phyloP scores from a whole-genome alignment of 768 basidiomycete species.

The Lactifluus volemus region DNA sequence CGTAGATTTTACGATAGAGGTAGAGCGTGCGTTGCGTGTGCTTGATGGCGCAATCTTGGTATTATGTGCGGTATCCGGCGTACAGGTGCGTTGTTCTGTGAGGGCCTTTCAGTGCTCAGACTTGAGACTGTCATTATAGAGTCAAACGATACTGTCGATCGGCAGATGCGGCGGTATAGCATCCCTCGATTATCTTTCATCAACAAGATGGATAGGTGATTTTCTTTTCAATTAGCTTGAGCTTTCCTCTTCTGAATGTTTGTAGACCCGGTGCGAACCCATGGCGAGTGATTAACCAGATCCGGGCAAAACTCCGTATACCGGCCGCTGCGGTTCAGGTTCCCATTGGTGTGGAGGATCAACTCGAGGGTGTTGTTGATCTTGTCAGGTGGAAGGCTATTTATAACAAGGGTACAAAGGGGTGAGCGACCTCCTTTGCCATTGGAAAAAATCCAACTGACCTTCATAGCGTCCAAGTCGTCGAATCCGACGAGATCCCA shows the following conservation, averaged over 20 bases:
- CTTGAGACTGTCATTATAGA: slow-evolving; percentile 34
- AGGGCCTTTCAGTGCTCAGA: background rate
- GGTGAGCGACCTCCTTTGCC: slow-evolving; percentile 39
- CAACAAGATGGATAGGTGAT: slow-evolving; percentile 96
- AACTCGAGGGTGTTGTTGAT: slow-evolving; percentile 87
- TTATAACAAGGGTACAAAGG: slow-evolving; percentile 92
- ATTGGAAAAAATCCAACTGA: background rate
- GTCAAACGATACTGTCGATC: slow-evolving; percentile 97
- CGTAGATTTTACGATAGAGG: slow-evolving; percentile 99
- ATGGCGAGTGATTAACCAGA: slow-evolving; percentile 88
- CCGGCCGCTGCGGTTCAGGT: slow-evolving; percentile 93
- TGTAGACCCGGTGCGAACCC: slow-evolving; percentile 91
- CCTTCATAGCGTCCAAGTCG: slow-evolving; percentile 53
- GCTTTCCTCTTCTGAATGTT: background rate
- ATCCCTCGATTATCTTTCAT: slow-evolving; percentile 95
- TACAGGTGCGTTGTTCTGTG: slow-evolving; percentile 51
- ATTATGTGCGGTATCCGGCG: slow-evolving; percentile 93
- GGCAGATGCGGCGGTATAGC: slow-evolving; percentile 96
- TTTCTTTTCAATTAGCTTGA: background rate
- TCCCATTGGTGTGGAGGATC: slow-evolving; percentile 85
- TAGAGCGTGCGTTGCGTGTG: slow-evolving; percentile 92
- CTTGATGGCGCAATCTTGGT: slow-evolving; percentile 96
- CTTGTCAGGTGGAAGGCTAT: slow-evolving; percentile 90
- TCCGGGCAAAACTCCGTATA: slow-evolving; percentile 84
- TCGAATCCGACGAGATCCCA: slow-evolving; percentile 85